Percentiles rank a stretch among this genome's conserved stretches.
Evolutionary conservation across 2,329 filamentous ascomycete species (phyloP).

Genomic region (Clarireedia monteithiana): DNA sequence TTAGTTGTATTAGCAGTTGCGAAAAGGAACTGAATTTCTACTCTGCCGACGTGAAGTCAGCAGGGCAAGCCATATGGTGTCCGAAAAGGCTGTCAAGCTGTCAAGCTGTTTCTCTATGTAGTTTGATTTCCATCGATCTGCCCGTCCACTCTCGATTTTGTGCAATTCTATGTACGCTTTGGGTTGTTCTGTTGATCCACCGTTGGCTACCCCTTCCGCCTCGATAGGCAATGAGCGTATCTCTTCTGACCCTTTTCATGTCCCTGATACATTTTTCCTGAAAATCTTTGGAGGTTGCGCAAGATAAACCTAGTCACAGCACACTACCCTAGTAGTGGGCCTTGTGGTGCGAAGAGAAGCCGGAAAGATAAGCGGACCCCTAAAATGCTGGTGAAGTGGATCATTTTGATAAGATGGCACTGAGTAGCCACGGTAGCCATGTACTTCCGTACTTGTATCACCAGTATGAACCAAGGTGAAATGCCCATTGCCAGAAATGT

Average conservation of each 20-base stretch:
- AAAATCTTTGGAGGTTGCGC: background rate
- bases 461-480: background rate
- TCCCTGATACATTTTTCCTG: too few relatives aligned
- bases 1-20: too few relatives aligned
- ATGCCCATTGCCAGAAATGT: background rate
- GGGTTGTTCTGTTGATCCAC: too few relatives aligned
- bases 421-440: background rate
- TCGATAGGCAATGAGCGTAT: too few relatives aligned
- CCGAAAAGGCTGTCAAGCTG: background rate
- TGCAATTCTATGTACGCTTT: too few relatives aligned
- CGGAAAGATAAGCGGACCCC: slow-evolving; percentile 11
- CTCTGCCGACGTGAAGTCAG: background rate
- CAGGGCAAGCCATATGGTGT: background rate
- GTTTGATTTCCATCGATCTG: too few relatives aligned
- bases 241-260: too few relatives aligned
- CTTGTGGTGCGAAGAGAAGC: slow-evolving; percentile 5
- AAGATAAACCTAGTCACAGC: background rate
- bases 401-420: slow-evolving; percentile 4
- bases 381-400: background rate
- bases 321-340: background rate
- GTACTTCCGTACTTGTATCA: background rate
- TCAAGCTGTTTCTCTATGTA: background rate
- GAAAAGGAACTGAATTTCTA: background rate
- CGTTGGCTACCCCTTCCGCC: too few relatives aligned
- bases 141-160: too few relatives aligned